Evolutionary conservation across 202 grass and related monocot genomes (phyloP), one percentile per base, ranked within the genome.

Genomic region (Carex arenaria): DNA sequence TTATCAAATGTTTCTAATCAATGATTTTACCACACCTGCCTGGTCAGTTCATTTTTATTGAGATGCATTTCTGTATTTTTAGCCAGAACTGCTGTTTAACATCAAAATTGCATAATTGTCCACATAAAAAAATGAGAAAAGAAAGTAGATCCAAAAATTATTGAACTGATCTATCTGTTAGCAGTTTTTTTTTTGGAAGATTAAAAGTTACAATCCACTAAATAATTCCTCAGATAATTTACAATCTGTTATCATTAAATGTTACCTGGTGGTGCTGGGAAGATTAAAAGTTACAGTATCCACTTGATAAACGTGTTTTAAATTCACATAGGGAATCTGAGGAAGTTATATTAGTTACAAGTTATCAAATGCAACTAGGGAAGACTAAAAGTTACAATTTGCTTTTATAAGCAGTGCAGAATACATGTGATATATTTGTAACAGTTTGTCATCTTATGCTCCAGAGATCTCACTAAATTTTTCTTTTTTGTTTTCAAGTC

Each of bases 1-100:
- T 18, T 74, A 19, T 84, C 45, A 53, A 53, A 74, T 28, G 70
- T 73, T 73, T 73, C n/a, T 52, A 73, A 73, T 73, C 11, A 52
- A 73, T 52, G 45, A 52, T 52, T 38, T 38, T n/a, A 52, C 11
- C 11, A 15, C 20, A 15, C 19, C 43, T 52, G 19, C 19, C n/a
- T 26, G 22, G 43, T 17, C 43, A 13, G 38, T 30, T 66, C 28
- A 66, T 61, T 19, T 23, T 61, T 34, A 3, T 42, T 26, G 34
- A 66, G 30, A 66, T 34, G 26, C 12, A 66, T 66, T 34, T 5
- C 14, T 66, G 63, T 18, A 61, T 61, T 12, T 72, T 49, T 13
- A 10, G 14, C 40, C 9, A 20, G 40, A 47, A 20, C 40, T 74
- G 22, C 47, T 53, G 45, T 74, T 72, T 30, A 53, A 74, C 45